These are phyloP conservation scores for Gymnopilus dilepis DNA, from an alignment of 768 basidiomycete species.

Conservation along the genomic window DNA sequence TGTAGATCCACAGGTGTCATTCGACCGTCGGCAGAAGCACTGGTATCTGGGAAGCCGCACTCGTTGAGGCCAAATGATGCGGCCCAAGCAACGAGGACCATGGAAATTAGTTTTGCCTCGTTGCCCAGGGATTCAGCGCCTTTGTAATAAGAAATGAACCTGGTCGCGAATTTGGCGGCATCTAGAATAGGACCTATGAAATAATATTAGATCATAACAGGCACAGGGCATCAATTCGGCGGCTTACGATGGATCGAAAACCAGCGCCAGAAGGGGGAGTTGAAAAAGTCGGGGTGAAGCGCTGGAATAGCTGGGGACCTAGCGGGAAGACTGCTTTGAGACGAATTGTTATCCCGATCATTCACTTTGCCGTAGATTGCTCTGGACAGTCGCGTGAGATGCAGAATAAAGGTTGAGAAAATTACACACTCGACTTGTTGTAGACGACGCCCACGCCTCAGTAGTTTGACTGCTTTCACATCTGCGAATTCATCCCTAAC, in stretches of 20 bases:
- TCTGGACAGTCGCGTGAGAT: conserved; percentile 40
- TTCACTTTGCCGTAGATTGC: conserved; percentile 80
- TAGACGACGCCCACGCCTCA: conserved; percentile 76
- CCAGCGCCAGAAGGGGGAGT: conserved; percentile 83
- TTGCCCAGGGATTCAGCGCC: conserved; percentile 66
- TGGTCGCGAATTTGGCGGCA: conserved; percentile 74
- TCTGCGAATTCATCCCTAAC: conserved; percentile 89
- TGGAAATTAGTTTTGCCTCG: conserved; percentile 77
- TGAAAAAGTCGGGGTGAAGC: conserved; percentile 80
- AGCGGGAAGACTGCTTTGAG: conserved; percentile 39
- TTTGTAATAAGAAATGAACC: conserved; percentile 70
- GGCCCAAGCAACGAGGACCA: conserved; percentile 88
- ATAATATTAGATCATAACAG: conserved; percentile 10
- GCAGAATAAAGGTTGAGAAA: not conserved
- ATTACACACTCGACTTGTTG: conserved; percentile 82
- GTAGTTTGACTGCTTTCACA: conserved; percentile 86
- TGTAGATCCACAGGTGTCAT: too few species aligned
- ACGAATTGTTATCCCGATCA: conserved; percentile 43
- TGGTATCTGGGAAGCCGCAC: conserved; percentile 70
- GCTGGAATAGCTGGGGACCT: conserved; percentile 66
- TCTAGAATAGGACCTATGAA: conserved; percentile 84
- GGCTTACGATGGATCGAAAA: conserved; percentile 83
- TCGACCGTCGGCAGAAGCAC: too few species aligned
- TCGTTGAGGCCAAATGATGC: conserved; percentile 89
- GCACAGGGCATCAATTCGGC: conserved; percentile 5